Conservation (phyloP, 768 basidiomycete species). For the Calocybe gangraenosa region DNA sequence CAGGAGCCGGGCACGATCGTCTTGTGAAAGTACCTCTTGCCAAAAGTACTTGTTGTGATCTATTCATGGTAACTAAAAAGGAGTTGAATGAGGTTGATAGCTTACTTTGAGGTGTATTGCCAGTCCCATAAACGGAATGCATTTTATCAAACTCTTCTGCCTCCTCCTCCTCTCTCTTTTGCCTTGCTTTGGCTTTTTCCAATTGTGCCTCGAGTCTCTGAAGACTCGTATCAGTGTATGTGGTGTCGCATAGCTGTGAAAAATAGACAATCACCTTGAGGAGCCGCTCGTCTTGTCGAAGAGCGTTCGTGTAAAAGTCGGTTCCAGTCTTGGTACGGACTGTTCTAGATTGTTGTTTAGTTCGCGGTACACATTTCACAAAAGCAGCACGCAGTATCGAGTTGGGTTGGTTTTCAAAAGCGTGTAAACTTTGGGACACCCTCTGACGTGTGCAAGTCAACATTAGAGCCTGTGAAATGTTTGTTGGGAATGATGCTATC, state of each 20-base stretch:
- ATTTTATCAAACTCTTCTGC: conserved; percentile 16
- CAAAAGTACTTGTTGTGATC: conserved; percentile 23
- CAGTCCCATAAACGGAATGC: conserved; percentile 10
- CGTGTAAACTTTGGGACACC: background rate
- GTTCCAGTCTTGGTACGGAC: conserved; percentile 19
- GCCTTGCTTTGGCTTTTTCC: conserved; percentile 18
- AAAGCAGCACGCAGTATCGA: conserved; percentile 1
- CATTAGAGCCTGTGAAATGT: conserved; percentile 1
- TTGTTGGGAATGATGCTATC: too few species aligned
- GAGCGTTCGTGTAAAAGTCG: conserved; percentile 17
- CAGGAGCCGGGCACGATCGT: conserved; percentile 24
- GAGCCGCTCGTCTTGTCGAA: conserved; percentile 23
- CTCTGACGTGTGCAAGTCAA: conserved; percentile 1
- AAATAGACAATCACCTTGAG: conserved; percentile 16
- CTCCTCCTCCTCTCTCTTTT: conserved; percentile 23
- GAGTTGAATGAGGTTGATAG: background rate
- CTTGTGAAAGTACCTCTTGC: conserved; percentile 21
- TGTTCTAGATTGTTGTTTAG: conserved; percentile 14
- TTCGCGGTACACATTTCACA: conserved; percentile 1
- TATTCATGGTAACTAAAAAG: background rate
- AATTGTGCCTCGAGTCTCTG: conserved; percentile 27
- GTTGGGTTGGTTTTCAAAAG: conserved; percentile 4
- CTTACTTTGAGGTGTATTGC: background rate
- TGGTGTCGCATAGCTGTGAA: background rate
- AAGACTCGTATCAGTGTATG: conserved; percentile 4